phyloP scores from a whole-genome alignment of 352 stramenopile species.

The Globisporangium barbulae region DNA sequence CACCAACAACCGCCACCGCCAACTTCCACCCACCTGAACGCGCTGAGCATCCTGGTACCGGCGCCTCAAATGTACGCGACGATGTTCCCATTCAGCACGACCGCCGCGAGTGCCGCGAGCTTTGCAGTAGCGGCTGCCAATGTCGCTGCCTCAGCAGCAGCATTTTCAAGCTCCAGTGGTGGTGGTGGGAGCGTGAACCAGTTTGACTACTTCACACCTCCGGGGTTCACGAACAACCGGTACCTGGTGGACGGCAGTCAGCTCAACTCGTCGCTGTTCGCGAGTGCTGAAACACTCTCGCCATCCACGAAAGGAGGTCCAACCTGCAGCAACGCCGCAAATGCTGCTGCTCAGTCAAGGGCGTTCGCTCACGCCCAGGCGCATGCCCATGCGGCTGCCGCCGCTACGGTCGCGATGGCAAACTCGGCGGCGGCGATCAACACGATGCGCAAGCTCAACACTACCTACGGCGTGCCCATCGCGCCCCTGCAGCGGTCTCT shows the following conservation, averaged over 20 bases:
- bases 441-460: constrained; percentile 54
- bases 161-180: not conserved
- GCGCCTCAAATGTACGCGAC: constrained; percentile 22
- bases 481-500: constrained; percentile 39
- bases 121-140: not conserved
- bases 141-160: not conserved
- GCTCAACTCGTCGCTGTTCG: constrained; percentile 30
- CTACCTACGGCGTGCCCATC: constrained; percentile 48
- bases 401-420: constrained; percentile 46
- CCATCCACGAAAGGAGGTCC: constrained; percentile 29
- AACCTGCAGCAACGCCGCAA: constrained; percentile 16
- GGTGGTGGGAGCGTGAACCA: constrained; percentile 5
- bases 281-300: constrained; percentile 39
- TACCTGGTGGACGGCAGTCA: constrained; percentile 34
- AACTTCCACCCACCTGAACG: constrained; percentile 7
- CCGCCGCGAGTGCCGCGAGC: not conserved
- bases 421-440: constrained; percentile 53
- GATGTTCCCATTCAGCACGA: constrained; percentile 26
- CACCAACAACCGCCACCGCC: constrained; percentile 13
- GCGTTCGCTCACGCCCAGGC: constrained; percentile 24
- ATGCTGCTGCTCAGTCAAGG: constrained; percentile 5
- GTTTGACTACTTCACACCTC: constrained; percentile 66
- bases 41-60: constrained; percentile 34
- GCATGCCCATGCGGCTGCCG: constrained; percentile 31
- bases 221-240: constrained; percentile 31